Evolutionary conservation across 202 grass and related monocot genomes (phyloP), one percentile per base, ranked within the genome.

Genomic region (Hordeum pubiflorum): DNA sequence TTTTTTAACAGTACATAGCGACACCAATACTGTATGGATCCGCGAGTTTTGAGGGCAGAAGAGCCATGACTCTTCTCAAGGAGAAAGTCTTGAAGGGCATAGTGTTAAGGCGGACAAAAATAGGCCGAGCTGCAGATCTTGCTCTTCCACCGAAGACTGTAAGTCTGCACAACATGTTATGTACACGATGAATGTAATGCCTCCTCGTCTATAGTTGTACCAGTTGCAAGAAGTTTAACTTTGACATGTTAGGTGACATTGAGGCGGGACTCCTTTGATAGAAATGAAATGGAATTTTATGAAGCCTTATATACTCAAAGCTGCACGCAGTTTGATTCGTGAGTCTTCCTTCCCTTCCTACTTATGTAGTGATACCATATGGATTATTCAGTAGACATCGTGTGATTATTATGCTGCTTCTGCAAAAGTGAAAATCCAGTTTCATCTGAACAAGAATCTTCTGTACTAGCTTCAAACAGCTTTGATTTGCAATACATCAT

Each of bases 291-390:
- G 36, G 96, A 98, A 74, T 98, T 98, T 74, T 98, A 98, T 85
- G 96, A 98, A 89, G 90, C 96, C 82, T 83, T 98, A 50, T 98
- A 95, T 81, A 98, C 92, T 73, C 92, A 98, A 81, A 95, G 96
- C n/a, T 76, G 91, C 39, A 84, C 90, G 1, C 92, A 98, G 36
- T 98, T 98, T 93, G 96, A 93, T 89, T 89, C 92, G 96, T 98
- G 85, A 78, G 92, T 93, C 75, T 40, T 64, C 50, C 23, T 66
- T 81, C 74, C 23, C 65, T 81, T 80, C 50, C 60, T 75, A 70
- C 17, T 63, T 80, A 60, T 23, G 72, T 67, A 78, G 7, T 63
- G 58, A 60, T 23, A 74, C 76, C 66, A 38, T 74, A 74, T 32
- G 76, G 59, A 68, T 27, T 60, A 58, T 62, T 59, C 12, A 46